Evolutionary conservation across 176 grass and related monocot species (phyloP), one percentile per base, ranked within the genome.

Genomic region (Oryza australiensis): DNA sequence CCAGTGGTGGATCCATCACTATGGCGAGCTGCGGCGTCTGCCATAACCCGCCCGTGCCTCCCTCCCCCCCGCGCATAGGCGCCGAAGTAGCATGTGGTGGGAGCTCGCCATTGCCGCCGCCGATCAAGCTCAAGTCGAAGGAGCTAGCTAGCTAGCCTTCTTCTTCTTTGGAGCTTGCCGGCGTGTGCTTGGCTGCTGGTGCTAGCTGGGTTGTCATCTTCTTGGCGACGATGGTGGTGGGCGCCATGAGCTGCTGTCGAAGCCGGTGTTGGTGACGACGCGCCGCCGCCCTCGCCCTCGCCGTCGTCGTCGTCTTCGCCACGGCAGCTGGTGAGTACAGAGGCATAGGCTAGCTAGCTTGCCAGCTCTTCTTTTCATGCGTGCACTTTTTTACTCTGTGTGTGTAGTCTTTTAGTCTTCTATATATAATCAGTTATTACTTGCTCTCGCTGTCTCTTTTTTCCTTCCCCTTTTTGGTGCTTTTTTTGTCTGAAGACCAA

Each of bases 321-420:
- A 42, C 33, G 32, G 86, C 73, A 30, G 45, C 42, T 75, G 86
- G 86, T 87, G 63, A 20, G 79, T 64, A 23, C 15, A 9, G 26
- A 3, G 1, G 43, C 13, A 46, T 3, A 9, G 12, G 1, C 13
- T 38, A 7, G 5, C 32, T 66, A 5, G 7, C 75, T 29, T 5
- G 34, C 75, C 12, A 48, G 14, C 26, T 49, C 76, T 79, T 67
- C 6, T 67, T n/a, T 34, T 33, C 3, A 23, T 64, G 45, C 3
- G 0, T 48, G 45, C 7, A 11, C n/a, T 62, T 15, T n/a, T 74
- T 11, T 12, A n/a, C n/a, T n/a, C n/a, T n/a, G n/a, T n/a, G n/a
- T n/a, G n/a, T n/a, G n/a, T n/a, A n/a, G n/a, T n/a, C n/a, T n/a
- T n/a, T 18, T 26, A 24, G 9, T 49, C 18, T 37, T 41, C 20